These are phyloP conservation scores for Candida manassasensis DNA, from an alignment of 805 yeast genomes.

Conservation along the genomic window DNA sequence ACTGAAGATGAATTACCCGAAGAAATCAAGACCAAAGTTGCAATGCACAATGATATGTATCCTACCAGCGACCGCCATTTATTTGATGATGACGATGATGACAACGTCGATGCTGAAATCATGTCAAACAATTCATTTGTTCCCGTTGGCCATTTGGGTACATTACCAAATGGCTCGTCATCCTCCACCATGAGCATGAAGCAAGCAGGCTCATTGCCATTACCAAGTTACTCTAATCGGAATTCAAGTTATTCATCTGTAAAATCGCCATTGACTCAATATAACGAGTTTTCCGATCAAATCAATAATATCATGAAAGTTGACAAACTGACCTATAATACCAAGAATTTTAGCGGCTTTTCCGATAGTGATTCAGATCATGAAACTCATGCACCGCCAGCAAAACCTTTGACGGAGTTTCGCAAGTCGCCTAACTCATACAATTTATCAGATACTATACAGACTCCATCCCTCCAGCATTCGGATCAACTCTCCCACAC, in stretches of 20 bases:
- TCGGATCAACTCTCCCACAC: slow-evolving; percentile 14
- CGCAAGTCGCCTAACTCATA: slow-evolving; percentile 13
- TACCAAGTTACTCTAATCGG: slow-evolving; percentile 23
- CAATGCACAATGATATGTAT: slow-evolving; percentile 25
- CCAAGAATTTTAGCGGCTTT: slow-evolving; percentile 3
- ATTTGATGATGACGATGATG: slow-evolving; percentile 30
- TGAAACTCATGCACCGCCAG: slow-evolving; percentile 20
- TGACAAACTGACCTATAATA: slow-evolving; percentile 1
- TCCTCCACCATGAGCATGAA: slow-evolving; percentile 7
- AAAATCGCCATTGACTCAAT: slow-evolving; percentile 41
- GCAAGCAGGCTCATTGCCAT: slow-evolving; percentile 14
- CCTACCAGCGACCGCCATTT: slow-evolving; percentile 36
- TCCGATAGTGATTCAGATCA: slow-evolving; percentile 5
- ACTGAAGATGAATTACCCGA: slow-evolving; percentile 32
- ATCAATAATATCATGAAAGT: slow-evolving; percentile 23
- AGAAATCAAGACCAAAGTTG: slow-evolving; percentile 21
- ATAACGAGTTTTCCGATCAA: slow-evolving; percentile 37
- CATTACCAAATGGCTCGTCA: slow-evolving; percentile 5
- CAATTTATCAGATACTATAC: slow-evolving; percentile 12
- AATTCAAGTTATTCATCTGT: slow-evolving; percentile 35
- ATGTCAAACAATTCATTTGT: slow-evolving; percentile 10
- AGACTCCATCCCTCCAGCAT: slow-evolving; percentile 14
- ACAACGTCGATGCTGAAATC: slow-evolving; percentile 12
- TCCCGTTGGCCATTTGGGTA: slow-evolving; percentile 17
- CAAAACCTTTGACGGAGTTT: slow-evolving; percentile 4